A percentile compares a stretch with the other conserved stretches of the same genome.
Conservation (phyloP, 176 grass and related monocot genomes). For the Elaeis guineensis region DNA sequence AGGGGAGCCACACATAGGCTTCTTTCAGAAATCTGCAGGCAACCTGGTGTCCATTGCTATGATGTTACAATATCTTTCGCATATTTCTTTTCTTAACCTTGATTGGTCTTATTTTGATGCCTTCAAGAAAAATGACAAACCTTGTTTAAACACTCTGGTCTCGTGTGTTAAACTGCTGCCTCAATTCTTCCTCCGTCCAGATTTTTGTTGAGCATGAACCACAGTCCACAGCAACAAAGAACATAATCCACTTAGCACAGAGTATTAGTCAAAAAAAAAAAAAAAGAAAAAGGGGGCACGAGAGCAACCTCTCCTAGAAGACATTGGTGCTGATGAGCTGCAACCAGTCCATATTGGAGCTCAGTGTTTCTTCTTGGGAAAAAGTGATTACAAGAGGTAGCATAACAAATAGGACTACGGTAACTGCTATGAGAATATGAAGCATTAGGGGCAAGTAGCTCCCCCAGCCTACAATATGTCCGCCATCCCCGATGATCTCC, state of each 20-base stretch:
- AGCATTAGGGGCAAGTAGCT: background rate
- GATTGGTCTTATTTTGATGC: background rate
- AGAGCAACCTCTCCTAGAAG: conserved; percentile 9
- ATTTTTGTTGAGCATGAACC: conserved; percentile 38
- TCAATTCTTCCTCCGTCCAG: conserved; percentile 32
- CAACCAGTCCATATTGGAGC: too few relatives aligned
- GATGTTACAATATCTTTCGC: too few relatives aligned
- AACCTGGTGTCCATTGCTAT: too few relatives aligned
- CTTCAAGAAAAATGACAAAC: too few relatives aligned
- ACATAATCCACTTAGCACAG: conserved; percentile 26
- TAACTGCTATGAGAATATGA: background rate
- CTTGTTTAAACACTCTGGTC: conserved; percentile 1
- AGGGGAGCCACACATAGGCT: too few relatives aligned
- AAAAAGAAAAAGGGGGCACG: background rate
- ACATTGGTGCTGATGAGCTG: too few relatives aligned
- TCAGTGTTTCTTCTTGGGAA: background rate
- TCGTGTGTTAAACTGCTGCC: conserved; percentile 31
- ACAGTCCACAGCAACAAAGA: conserved; percentile 32
- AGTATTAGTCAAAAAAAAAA: too few relatives aligned
- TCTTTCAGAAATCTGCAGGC: too few relatives aligned
- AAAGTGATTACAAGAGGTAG: background rate
- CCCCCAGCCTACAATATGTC: background rate
- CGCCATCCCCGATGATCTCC: background rate
- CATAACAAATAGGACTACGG: background rate
- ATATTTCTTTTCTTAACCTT: background rate